Percentiles rank a stretch among this genome's conserved stretches.
Conservation (phyloP, 495 filamentous ascomycete species). For the Daldinia bambusicola region DNA sequence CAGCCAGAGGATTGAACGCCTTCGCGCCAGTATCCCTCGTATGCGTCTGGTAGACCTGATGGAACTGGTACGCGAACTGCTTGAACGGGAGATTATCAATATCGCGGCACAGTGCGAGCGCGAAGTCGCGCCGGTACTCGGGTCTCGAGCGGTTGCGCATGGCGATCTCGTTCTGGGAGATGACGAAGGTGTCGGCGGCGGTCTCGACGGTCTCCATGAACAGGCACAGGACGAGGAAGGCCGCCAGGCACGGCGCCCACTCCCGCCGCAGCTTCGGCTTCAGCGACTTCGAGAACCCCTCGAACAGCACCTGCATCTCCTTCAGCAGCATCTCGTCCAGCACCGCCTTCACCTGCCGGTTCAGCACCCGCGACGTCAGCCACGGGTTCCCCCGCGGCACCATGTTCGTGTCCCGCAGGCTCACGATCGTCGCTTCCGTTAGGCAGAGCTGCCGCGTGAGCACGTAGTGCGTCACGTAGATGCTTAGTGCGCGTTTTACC, state of each 20-base stretch:
- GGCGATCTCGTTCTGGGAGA: constrained; percentile 60
- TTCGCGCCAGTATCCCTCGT: constrained; percentile 53
- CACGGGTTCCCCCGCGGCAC: constrained; percentile 53
- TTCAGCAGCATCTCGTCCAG: constrained; percentile 60
- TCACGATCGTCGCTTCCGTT: constrained; percentile 50
- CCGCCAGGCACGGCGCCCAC: constrained; percentile 63
- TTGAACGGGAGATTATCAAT: constrained; percentile 64
- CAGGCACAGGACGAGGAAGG: constrained; percentile 61
- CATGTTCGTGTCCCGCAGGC: constrained; percentile 48
- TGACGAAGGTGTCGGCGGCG: constrained; percentile 60
- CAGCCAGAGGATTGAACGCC: constrained; percentile 59
- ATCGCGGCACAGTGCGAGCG: constrained; percentile 53
- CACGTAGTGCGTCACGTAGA: constrained; percentile 64
- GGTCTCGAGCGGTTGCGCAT: constrained; percentile 46
- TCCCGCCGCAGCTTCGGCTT: constrained; percentile 59
- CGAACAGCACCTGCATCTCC: constrained; percentile 58
- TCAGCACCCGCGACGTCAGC: constrained; percentile 61
- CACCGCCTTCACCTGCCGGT: constrained; percentile 62
- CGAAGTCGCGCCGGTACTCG: constrained; percentile 53
- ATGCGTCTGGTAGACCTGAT: constrained; percentile 64
- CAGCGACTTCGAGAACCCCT: constrained; percentile 58
- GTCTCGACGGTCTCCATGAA: constrained; percentile 64
- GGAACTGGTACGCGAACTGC: constrained; percentile 64
- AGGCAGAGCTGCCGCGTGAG: constrained; percentile 61
- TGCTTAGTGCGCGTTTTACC: constrained; percentile 57